Percentiles rank a stretch among this genome's conserved stretches.
Evolutionary conservation across 2,329 filamentous ascomycete species (phyloP).

Genomic region (Diaporthe velutina): DNA sequence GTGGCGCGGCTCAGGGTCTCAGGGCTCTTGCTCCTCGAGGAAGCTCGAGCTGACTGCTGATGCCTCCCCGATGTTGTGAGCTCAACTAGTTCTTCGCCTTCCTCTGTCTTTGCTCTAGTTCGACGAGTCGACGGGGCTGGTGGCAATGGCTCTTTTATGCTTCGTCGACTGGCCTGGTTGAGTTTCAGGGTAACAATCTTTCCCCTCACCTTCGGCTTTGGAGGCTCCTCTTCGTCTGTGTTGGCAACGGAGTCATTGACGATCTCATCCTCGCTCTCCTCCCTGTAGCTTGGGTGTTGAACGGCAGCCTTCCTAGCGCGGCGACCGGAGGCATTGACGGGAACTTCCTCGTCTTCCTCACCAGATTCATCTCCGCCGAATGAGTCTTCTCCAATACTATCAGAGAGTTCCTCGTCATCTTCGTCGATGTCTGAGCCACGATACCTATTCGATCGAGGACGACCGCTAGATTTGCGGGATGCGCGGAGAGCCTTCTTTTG

Average conservation of each 20-base stretch:
- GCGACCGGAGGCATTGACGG: slow-evolving; percentile 62
- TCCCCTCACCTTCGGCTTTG: slow-evolving; percentile 45
- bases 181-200: slow-evolving; percentile 61
- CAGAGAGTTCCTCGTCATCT: slow-evolving; percentile 68
- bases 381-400: slow-evolving; percentile 65
- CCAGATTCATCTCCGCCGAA: slow-evolving; percentile 61
- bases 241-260: slow-evolving; percentile 44
- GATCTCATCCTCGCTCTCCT: slow-evolving; percentile 56
- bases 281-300: slow-evolving; percentile 60
- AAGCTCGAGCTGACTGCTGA: slow-evolving; percentile 59
- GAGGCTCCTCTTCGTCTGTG: slow-evolving; percentile 44
- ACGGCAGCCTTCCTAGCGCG: slow-evolving; percentile 62
- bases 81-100: slow-evolving; percentile 68
- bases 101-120: slow-evolving; percentile 68
- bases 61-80: slow-evolving; percentile 73
- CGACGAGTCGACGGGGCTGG: slow-evolving; percentile 53
- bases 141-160: slow-evolving; percentile 38
- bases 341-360: slow-evolving; percentile 54
- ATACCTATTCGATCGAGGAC: slow-evolving; percentile 56
- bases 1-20: slow-evolving; percentile 59
- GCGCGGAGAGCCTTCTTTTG: slow-evolving; percentile 52
- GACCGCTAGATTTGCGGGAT: slow-evolving; percentile 46
- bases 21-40: slow-evolving; percentile 68
- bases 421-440: slow-evolving; percentile 73
- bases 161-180: slow-evolving; percentile 40